Percentiles rank a stretch among this genome's conserved stretches.
Evolutionary conservation across 75 land plant genomes (phyloP).

Genomic region (Ceratopteris richardii): DNA sequence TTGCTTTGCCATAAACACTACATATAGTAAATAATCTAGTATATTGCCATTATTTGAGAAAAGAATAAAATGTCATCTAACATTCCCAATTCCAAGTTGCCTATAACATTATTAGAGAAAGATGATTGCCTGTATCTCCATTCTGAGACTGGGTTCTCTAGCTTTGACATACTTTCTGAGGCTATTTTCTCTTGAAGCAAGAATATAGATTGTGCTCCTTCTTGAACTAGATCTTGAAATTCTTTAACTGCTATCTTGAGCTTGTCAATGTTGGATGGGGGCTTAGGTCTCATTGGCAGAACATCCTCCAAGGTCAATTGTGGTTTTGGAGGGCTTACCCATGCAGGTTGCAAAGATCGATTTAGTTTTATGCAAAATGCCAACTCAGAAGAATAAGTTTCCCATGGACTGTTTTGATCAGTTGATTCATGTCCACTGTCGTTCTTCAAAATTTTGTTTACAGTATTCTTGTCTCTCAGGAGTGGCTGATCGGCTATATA

Average conservation of each 20-base stretch:
- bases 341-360: slow-evolving; percentile 18
- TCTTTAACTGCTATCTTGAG: slow-evolving; percentile 18
- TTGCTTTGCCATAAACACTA: too few species aligned
- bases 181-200: slow-evolving; percentile 10
- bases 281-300: slow-evolving; percentile 18
- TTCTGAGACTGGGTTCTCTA: neutral
- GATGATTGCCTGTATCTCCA: slow-evolving; percentile 4
- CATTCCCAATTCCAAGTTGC: too few species aligned
- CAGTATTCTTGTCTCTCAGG: neutral
- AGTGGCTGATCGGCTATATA: neutral
- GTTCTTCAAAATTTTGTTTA: neutral
- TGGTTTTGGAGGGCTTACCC: slow-evolving; percentile 28
- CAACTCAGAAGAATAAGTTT: neutral
- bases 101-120: too few species aligned
- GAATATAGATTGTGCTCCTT: slow-evolving; percentile 20
- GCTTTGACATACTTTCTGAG: neutral
- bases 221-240: slow-evolving; percentile 16
- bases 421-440: slow-evolving; percentile 9
- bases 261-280: slow-evolving; percentile 8
- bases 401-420: slow-evolving; percentile 6
- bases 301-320: slow-evolving; percentile 16
- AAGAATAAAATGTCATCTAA: too few species aligned
- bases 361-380: slow-evolving; percentile 15
- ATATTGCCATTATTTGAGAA: too few species aligned
- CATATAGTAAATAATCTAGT: too few species aligned